Conservation (phyloP, 192 early-diverging fungal species). For the Coemansia sp. region DNA sequence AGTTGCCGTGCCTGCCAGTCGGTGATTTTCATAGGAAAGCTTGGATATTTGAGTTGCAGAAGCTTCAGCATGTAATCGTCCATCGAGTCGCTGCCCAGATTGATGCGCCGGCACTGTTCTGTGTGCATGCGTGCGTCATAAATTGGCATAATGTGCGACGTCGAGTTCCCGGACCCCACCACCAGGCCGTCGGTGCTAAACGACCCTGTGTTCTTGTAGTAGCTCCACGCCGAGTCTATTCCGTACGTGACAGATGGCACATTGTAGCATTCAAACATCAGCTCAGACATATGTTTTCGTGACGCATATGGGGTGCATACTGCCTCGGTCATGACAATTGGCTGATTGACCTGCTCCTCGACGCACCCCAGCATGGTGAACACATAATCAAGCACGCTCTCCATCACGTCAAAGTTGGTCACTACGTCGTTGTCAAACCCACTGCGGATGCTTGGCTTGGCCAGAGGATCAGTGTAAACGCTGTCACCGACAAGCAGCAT, state of each 20-base stretch:
- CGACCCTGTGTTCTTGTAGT: conserved; percentile 65
- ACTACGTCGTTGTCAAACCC: conserved; percentile 39
- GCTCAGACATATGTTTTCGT: conserved; percentile 78
- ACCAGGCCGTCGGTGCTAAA: conserved; percentile 67
- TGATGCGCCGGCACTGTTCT: conserved; percentile 72
- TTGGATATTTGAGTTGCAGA: conserved; percentile 87
- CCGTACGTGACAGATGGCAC: conserved; percentile 78
- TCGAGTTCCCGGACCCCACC: conserved; percentile 65
- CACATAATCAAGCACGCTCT: conserved; percentile 81
- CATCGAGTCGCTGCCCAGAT: conserved; percentile 73
- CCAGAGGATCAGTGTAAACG: conserved; percentile 40
- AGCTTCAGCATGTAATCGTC: conserved; percentile 83
- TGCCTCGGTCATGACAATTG: conserved; percentile 87
- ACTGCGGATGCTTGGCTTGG: conserved; percentile 48
- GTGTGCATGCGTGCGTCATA: conserved; percentile 58
- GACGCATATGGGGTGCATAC: conserved; percentile 72
- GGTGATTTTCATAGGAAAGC: conserved; percentile 81
- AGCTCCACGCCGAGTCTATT: conserved; percentile 84
- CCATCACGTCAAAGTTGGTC: conserved; percentile 57
- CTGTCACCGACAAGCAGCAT: conserved; percentile 36
- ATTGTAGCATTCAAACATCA: conserved; percentile 84
- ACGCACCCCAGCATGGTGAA: conserved; percentile 76
- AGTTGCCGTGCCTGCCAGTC: conserved; percentile 71
- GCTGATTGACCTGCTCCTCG: conserved; percentile 68
- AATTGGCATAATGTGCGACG: conserved; percentile 77